phyloP scores from a whole-genome alignment of 1,139 yeast genomes.

The Saccharomyces hybrid region DNA sequence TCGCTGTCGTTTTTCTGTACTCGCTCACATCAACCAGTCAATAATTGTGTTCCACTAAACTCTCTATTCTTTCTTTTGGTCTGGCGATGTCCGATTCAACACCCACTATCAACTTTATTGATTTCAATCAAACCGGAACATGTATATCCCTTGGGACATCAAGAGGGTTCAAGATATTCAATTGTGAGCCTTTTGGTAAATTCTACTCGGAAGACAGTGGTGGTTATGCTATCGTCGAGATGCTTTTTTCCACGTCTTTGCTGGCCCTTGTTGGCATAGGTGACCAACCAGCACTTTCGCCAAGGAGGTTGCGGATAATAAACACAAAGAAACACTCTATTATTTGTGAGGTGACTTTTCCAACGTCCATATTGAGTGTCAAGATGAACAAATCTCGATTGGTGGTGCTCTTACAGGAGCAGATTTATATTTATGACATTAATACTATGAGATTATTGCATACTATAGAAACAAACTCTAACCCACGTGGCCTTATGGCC shows the following conservation, averaged over 20 bases:
- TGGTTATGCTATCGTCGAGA: slow-evolving; percentile 70
- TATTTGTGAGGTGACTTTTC: slow-evolving; percentile 80
- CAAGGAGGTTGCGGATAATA: slow-evolving; percentile 70
- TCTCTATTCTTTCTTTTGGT: background rate
- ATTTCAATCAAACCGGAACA: slow-evolving; percentile 86
- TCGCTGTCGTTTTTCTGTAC: background rate
- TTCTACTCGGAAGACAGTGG: slow-evolving; percentile 55
- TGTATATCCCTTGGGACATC: slow-evolving; percentile 80
- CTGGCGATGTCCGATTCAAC: slow-evolving; percentile 13
- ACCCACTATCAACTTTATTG: slow-evolving; percentile 34
- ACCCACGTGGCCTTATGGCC: slow-evolving; percentile 48
- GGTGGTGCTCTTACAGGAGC: slow-evolving; percentile 73
- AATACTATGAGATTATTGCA: slow-evolving; percentile 80
- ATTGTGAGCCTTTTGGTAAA: slow-evolving; percentile 84
- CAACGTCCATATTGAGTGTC: slow-evolving; percentile 72
- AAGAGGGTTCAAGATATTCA: slow-evolving; percentile 74
- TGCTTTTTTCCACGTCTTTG: slow-evolving; percentile 85
- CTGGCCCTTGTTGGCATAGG: slow-evolving; percentile 85
- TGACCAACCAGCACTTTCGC: slow-evolving; percentile 71
- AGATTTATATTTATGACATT: slow-evolving; percentile 83
- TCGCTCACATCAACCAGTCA: background rate
- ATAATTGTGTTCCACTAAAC: slow-evolving; percentile 1
- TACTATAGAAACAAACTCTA: slow-evolving; percentile 80
- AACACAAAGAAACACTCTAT: slow-evolving; percentile 71
- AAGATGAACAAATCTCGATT: slow-evolving; percentile 68